Conservation (phyloP, 768 basidiomycete genomes). For the Lyophyllum semitale region DNA sequence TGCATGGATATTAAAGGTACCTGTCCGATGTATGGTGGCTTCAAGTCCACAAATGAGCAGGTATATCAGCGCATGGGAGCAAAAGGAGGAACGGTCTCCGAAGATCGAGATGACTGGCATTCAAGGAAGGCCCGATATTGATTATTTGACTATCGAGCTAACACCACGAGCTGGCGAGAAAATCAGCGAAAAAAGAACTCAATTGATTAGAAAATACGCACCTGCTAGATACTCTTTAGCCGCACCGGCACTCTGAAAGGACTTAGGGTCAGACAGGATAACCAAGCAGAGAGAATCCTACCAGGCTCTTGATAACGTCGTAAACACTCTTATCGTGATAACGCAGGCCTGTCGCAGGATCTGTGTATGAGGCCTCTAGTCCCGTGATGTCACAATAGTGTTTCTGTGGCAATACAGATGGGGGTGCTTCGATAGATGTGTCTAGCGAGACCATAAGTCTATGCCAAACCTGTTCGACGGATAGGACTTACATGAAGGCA, state of each 20-base stretch:
- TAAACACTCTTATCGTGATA: slow-evolving; percentile 90
- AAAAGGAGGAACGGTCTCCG: too few species aligned
- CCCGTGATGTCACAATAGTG: slow-evolving; percentile 89
- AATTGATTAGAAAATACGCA: slow-evolving; percentile 25
- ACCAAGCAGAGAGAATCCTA: slow-evolving; percentile 26
- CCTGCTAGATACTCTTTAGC: slow-evolving; percentile 79
- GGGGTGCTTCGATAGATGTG: slow-evolving; percentile 82
- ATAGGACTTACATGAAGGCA: slow-evolving; percentile 63
- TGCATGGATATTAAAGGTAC: too few species aligned
- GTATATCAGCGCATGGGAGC: too few species aligned
- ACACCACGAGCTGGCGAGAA: slow-evolving; percentile 37
- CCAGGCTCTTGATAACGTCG: slow-evolving; percentile 75
- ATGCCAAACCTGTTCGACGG: not conserved
- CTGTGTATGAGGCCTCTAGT: slow-evolving; percentile 82
- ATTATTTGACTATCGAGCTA: slow-evolving; percentile 47
- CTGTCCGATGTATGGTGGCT: too few species aligned
- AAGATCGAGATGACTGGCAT: too few species aligned
- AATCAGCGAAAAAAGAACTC: not conserved
- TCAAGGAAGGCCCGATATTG: not conserved
- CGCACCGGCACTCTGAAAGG: slow-evolving; percentile 57
- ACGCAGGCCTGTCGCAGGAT: slow-evolving; percentile 76
- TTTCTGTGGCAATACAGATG: slow-evolving; percentile 73
- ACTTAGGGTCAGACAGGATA: not conserved
- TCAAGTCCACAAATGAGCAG: not conserved
- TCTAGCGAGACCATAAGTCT: slow-evolving; percentile 41